These are phyloP conservation scores for Basidioascus undulatus DNA, from an alignment of 768 basidiomycete species.

Conservation along the genomic window DNA sequence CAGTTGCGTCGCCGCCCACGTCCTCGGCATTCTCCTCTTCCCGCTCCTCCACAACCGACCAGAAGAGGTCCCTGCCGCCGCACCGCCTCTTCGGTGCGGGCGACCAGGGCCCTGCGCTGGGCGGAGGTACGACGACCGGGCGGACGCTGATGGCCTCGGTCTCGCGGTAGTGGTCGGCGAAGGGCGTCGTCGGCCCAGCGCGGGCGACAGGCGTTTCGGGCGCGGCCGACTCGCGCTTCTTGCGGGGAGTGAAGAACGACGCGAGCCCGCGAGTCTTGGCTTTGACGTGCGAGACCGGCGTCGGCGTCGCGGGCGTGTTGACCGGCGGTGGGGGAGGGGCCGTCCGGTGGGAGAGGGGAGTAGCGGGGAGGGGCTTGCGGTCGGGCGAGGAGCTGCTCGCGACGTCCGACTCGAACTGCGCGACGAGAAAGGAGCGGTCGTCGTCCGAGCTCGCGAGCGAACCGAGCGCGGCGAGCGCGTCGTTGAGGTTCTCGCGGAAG, in stretches of 20 bases:
- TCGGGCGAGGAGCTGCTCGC: no score
- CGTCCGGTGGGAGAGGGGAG: not conserved
- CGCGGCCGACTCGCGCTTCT: conserved; percentile 20
- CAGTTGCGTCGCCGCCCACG: no score
- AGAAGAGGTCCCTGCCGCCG: conserved; percentile 21
- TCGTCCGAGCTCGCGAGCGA: not conserved
- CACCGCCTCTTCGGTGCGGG: conserved; percentile 25
- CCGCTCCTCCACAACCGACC: conserved; percentile 13
- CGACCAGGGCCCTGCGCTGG: conserved; percentile 39
- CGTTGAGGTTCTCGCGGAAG: conserved; percentile 75
- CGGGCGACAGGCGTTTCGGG: no score
- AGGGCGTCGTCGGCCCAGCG: conserved; percentile 35
- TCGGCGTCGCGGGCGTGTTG: not conserved
- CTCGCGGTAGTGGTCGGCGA: conserved; percentile 58
- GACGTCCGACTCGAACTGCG: no score
- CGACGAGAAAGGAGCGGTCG: no score
- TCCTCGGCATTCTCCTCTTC: conserved; percentile 14
- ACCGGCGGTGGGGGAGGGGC: conserved; percentile 2
- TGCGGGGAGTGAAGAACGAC: conserved; percentile 3
- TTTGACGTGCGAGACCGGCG: no score
- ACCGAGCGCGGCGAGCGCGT: conserved; percentile 53
- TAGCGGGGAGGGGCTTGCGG: no score
- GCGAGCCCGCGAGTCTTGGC: no score
- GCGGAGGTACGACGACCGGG: conserved; percentile 37
- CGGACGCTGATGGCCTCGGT: conserved; percentile 48